Evolutionary conservation across 345 rosid genomes (phyloP).

Genomic region (Aurinia saxatilis): DNA sequence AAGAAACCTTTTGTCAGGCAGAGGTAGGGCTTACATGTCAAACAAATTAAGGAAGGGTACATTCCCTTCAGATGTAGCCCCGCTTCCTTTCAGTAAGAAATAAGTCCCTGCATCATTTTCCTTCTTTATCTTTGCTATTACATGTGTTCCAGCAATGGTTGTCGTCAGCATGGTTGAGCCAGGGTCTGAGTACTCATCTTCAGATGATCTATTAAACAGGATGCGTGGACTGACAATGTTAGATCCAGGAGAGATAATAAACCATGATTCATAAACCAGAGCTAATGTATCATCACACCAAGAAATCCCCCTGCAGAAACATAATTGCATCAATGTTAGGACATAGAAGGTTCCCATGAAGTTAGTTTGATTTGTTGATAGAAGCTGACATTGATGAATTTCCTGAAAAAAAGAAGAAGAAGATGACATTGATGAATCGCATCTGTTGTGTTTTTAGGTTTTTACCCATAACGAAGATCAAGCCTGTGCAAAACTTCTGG

Average conservation of each 20-base stretch:
- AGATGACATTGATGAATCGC: slow-evolving; percentile 1
- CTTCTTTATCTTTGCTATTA: slow-evolving; percentile 83
- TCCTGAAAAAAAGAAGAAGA: no score
- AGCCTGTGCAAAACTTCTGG: slow-evolving; percentile 85
- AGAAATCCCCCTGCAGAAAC: slow-evolving; percentile 63
- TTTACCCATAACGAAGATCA: slow-evolving; percentile 96
- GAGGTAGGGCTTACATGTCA: slow-evolving; percentile 68
- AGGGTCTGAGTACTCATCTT: slow-evolving; percentile 99
- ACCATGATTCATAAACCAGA: slow-evolving; percentile 93
- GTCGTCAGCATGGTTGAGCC: slow-evolving; percentile 95
- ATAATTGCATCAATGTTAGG: background rate
- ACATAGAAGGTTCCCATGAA: no score
- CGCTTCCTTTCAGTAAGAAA: slow-evolving; percentile 80
- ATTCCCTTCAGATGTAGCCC: slow-evolving; percentile 96
- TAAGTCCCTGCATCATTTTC: slow-evolving; percentile 56
- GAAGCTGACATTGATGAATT: no score
- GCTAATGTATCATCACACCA: slow-evolving; percentile 97
- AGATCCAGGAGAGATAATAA: slow-evolving; percentile 77
- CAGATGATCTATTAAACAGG: slow-evolving; percentile 93
- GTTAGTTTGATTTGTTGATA: no score
- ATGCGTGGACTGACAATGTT: slow-evolving; percentile 58
- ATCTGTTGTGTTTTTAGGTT: background rate
- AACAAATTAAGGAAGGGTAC: slow-evolving; percentile 95
- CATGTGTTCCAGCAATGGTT: slow-evolving; percentile 67
- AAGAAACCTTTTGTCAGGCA: background rate